Evolutionary conservation across 768 basidiomycete species (phyloP).

Genomic region (Candolleomyces efflorescens): DNA sequence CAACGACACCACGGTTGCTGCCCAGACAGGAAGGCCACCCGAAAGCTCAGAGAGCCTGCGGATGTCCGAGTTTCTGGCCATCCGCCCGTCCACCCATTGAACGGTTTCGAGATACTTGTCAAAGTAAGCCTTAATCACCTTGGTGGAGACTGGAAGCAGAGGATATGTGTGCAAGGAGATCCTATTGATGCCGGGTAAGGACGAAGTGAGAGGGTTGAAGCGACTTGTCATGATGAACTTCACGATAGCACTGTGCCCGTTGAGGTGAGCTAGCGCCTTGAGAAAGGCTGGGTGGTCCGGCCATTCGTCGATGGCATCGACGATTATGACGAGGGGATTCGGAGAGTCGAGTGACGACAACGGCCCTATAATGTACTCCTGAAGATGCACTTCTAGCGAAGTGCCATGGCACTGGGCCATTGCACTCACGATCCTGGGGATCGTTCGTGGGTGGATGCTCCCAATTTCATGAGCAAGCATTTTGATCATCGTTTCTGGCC

Average conservation of each 20-base stretch:
- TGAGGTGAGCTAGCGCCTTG: slow-evolving; percentile 1
- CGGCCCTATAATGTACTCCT: not conserved
- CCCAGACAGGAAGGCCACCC: not conserved
- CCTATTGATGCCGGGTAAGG: not conserved
- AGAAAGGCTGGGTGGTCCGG: not conserved
- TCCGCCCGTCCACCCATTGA: not conserved
- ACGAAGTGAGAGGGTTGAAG: not conserved
- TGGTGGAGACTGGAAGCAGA: not conserved
- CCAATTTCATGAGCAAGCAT: slow-evolving; percentile 10
- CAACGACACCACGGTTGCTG: not conserved
- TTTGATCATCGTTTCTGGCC: slow-evolving; percentile 6
- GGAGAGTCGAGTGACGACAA: not conserved
- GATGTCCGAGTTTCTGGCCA: not conserved
- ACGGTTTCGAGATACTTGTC: not conserved
- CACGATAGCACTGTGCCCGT: not conserved
- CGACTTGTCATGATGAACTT: slow-evolving; percentile 10
- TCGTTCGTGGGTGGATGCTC: not conserved
- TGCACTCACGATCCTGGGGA: not conserved
- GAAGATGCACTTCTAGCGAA: not conserved
- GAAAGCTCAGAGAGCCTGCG: not conserved
- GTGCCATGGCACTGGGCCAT: not conserved
- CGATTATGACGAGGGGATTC: slow-evolving; percentile 1
- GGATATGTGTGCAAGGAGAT: not conserved
- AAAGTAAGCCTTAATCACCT: not conserved
- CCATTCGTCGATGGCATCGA: slow-evolving; percentile 12